Conservation (phyloP, 495 filamentous ascomycete species). For the Tuber microsphaerosporum region DNA sequence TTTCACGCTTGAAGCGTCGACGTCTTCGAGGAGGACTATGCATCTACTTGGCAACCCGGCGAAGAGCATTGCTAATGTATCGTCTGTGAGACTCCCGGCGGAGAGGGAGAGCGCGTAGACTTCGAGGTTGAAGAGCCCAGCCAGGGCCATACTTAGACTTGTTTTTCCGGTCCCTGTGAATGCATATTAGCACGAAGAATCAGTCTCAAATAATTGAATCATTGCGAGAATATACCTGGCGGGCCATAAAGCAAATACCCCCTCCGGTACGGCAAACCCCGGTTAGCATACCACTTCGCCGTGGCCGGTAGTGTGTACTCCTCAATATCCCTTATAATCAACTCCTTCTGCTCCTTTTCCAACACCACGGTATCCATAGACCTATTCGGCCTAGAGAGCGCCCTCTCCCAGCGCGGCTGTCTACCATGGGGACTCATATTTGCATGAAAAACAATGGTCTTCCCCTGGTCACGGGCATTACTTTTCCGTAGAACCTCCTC, state of each 20-base stretch:
- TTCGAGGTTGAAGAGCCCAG: conserved; percentile 60
- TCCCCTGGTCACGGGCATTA: conserved; percentile 23
- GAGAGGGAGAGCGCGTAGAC: conserved; percentile 63
- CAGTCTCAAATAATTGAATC: not conserved
- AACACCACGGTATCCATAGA: conserved; percentile 78
- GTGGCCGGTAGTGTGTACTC: conserved; percentile 74
- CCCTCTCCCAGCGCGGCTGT: conserved; percentile 20
- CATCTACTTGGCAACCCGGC: conserved; percentile 59
- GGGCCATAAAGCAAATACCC: conserved; percentile 81
- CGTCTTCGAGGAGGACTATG: conserved; percentile 66
- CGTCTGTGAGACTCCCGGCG: conserved; percentile 58
- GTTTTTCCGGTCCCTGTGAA: conserved; percentile 47
- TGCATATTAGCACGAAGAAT: conserved; percentile 13
- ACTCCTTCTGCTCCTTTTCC: conserved; percentile 63
- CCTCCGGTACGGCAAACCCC: conserved; percentile 83
- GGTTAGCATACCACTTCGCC: conserved; percentile 64
- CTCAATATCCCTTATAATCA: conserved; percentile 70
- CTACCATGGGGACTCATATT: conserved; percentile 4
- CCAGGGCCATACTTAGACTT: conserved; percentile 57
- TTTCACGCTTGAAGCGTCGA: conserved; percentile 64
- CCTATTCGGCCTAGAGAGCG: conserved; percentile 52
- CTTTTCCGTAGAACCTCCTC: conserved; percentile 20
- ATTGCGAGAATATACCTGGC: conserved; percentile 16
- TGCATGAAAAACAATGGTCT: conserved; percentile 31
- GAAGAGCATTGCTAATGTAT: conserved; percentile 62